phyloP scores from a whole-genome alignment of 1,284 basidiomycete genomes.

The Amylostereum areolatum region DNA sequence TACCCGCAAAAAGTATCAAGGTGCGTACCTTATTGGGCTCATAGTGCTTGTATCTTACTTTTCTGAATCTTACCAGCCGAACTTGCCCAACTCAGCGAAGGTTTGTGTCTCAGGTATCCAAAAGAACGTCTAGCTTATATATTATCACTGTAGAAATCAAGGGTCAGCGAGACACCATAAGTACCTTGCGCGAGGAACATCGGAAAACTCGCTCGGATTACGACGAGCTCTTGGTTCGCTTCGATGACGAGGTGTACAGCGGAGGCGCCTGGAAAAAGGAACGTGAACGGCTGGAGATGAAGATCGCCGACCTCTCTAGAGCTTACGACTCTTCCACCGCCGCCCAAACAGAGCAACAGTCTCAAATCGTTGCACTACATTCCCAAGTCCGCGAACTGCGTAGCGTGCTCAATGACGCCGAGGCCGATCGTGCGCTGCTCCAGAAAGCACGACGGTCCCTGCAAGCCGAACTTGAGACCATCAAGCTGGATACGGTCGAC shows the following conservation, averaged over 20 bases:
- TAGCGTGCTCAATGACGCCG: slow-evolving; percentile 75
- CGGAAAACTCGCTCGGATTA: slow-evolving; percentile 72
- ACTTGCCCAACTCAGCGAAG: slow-evolving; percentile 72
- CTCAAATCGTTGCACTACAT: slow-evolving; percentile 77
- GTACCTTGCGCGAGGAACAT: slow-evolving; percentile 72
- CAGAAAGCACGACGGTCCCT: slow-evolving; percentile 80
- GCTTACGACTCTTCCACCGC: slow-evolving; percentile 73
- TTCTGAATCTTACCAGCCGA: slow-evolving; percentile 39
- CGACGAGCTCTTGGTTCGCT: slow-evolving; percentile 69
- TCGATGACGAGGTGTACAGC: slow-evolving; percentile 74
- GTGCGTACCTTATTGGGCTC: slow-evolving; percentile 26
- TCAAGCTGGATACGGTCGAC: slow-evolving; percentile 72
- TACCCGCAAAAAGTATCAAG: slow-evolving; percentile 80
- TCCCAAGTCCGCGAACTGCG: slow-evolving; percentile 83
- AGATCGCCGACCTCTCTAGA: slow-evolving; percentile 70
- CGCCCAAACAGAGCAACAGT: slow-evolving; percentile 74
- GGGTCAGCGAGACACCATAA: slow-evolving; percentile 70
- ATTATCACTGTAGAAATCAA: slow-evolving; percentile 50
- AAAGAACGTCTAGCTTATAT: neutral
- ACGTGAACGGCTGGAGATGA: slow-evolving; percentile 78
- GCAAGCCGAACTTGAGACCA: slow-evolving; percentile 74
- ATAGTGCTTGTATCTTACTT: no score
- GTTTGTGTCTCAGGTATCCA: slow-evolving; percentile 24
- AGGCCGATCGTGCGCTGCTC: slow-evolving; percentile 71
- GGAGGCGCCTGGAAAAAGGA: slow-evolving; percentile 82